Base-by-base conservation (phyloP, 208 protist genomes). In the Trypanosoma avium region DNA sequence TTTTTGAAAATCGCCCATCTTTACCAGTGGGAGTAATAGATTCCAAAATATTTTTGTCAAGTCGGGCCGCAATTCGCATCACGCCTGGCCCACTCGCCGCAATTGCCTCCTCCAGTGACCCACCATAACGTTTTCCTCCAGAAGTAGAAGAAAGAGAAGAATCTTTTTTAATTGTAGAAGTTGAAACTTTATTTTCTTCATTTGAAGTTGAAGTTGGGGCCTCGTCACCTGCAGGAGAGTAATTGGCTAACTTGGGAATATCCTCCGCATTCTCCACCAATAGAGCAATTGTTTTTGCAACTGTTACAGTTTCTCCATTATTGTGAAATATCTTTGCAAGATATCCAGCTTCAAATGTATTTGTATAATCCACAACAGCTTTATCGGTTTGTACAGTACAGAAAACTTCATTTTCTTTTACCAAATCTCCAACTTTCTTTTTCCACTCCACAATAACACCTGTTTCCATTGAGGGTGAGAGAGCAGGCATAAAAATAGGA, bases 371-470 rank as follows among this genome's bases (percentile, higher is more conserved):
- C 61, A 98, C 91, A 0, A 97, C 96, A 13, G 97, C 97, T 87
- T 99, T 99, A 82, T 99, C 97, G 2, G 97, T 99, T 85, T 99
- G 95, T 30, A 98, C 84, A 24, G 93, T 85, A 67, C 82, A 92
- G 70, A 98, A 82, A 26, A 97, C 81, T n/a, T 98, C 96, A 42
- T 93, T 95, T 53, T 93, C 81, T 38, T 91, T 87, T 40, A 99
- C 83, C 6, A 86, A 38, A 21, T 99, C 95, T 30, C 97, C 97
- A 22, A 92, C 78, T 64, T 94, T 94, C 70, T 93, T 93, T 76
- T 90, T 93, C 92, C 92, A 97, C 63, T 93, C 81, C 4, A 89
- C 86, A 52, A 97, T 80, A 3, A 70, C 84, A 46, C 92, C 92
- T 1, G 55, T 80, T 43, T 90, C 86, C 92, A 97, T 97, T 1